phyloP scores from a whole-genome alignment of 1,284 basidiomycete species.

The Wolfiporia cocos region DNA sequence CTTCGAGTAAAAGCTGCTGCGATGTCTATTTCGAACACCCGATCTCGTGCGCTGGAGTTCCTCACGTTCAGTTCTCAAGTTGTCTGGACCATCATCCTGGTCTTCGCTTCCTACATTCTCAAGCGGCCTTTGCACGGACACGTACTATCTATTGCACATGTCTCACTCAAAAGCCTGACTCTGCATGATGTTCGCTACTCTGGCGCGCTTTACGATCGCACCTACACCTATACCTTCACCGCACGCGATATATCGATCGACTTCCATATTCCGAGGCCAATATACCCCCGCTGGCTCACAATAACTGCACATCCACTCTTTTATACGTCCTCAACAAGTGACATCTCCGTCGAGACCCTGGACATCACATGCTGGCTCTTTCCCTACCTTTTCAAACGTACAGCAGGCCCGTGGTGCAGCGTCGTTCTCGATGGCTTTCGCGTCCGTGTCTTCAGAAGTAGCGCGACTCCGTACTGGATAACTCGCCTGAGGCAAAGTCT shows the following conservation, averaged over 20 bases:
- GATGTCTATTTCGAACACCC: no score
- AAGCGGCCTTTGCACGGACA: slow-evolving; percentile 13
- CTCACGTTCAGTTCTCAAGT: slow-evolving; percentile 1
- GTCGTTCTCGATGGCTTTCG: slow-evolving; percentile 31
- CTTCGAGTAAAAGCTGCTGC: no score
- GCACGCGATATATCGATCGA: slow-evolving; percentile 14
- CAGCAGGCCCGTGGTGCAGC: slow-evolving; percentile 30
- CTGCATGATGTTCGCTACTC: slow-evolving; percentile 16
- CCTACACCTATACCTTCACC: slow-evolving; percentile 17
- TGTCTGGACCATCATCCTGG: slow-evolving; percentile 3
- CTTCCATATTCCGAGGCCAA: slow-evolving; percentile 27
- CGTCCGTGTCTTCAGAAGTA: slow-evolving; percentile 30
- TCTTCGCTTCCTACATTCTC: slow-evolving; percentile 15
- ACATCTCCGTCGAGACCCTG: slow-evolving; percentile 25
- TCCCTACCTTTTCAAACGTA: slow-evolving; percentile 31
- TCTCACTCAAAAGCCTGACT: slow-evolving; percentile 9
- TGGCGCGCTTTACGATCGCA: slow-evolving; percentile 13
- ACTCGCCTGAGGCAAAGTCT: slow-evolving; percentile 31
- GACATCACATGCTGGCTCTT: slow-evolving; percentile 32
- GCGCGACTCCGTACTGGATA: slow-evolving; percentile 32
- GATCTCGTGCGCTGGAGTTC: neutral
- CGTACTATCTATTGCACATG: slow-evolving; percentile 14
- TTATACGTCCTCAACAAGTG: slow-evolving; percentile 27
- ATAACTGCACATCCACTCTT: slow-evolving; percentile 24
- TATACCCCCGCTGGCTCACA: slow-evolving; percentile 28